phyloP scores from a whole-genome alignment of 2,329 filamentous ascomycete species.

The Elsinoe necatrix region DNA sequence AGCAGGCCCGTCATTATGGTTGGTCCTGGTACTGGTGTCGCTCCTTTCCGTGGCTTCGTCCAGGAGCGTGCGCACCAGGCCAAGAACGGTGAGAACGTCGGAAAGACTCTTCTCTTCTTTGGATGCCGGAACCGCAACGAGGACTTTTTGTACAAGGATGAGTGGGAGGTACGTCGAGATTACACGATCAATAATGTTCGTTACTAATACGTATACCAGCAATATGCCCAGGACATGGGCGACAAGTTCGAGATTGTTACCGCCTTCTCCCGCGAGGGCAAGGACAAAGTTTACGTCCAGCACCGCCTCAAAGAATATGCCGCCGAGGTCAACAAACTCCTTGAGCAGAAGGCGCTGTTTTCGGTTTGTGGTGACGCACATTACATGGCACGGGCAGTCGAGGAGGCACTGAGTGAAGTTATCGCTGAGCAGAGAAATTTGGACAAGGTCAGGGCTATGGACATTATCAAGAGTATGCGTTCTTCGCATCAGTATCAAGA shows the following conservation, averaged over 20 bases:
- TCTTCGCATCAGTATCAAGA: constrained; percentile 95
- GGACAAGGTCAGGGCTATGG: constrained; percentile 79
- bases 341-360: constrained; percentile 83
- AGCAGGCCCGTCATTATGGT: constrained; percentile 92
- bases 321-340: constrained; percentile 75
- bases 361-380: constrained; percentile 98
- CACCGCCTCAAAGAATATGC: constrained; percentile 78
- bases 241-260: constrained; percentile 86
- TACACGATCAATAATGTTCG: background rate
- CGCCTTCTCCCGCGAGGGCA: constrained; percentile 83
- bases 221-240: constrained; percentile 73
- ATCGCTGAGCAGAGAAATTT: constrained; percentile 76
- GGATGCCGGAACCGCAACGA: constrained; percentile 82
- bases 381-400: constrained; percentile 54
- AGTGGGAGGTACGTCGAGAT: constrained; percentile 69
- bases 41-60: constrained; percentile 89
- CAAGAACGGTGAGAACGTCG: constrained; percentile 70
- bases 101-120: constrained; percentile 85
- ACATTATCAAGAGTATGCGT: constrained; percentile 95
- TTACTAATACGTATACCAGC: constrained; percentile 40
- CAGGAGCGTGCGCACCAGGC: constrained; percentile 85
- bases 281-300: constrained; percentile 94
- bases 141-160: constrained; percentile 84
- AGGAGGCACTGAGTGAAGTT: constrained; percentile 76
- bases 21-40: constrained; percentile 91